Base-by-base conservation (phyloP, 140 eudicot species). In the Bidens hawaiensis region DNA sequence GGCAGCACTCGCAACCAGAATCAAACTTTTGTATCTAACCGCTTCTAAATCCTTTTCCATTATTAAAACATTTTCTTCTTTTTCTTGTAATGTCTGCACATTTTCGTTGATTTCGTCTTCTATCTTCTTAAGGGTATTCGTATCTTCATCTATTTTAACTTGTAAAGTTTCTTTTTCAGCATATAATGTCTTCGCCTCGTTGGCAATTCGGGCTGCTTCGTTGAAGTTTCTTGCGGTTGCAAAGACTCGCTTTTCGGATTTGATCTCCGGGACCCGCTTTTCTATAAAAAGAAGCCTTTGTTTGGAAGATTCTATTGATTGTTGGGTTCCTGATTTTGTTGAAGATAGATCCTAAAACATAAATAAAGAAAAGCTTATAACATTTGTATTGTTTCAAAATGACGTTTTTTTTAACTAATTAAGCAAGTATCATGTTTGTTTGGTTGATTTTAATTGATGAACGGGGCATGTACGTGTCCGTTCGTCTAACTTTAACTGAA, bases 191-290 rank as follows among this genome's bases (percentile, higher is more conserved):
- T 87, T 87, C 6, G 82, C 80, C 65, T 87, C 96, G 12, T 86
- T 69, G 34, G 96, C 86, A 53, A 87, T 69, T 1, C 94, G 82
- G 27, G 94, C 96, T 43, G 96, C 96, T 69, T 87, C 96, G 60
- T 81, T 87, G 28, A 87, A 87, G 67, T 87, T 87, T 79, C 96
- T 84, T 59, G 88, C 84, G 34, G 87, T 69, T 19, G 96, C 94
- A n/a, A 93, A 91, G 18, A 84, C 89, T 65, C 71, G 77, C 79
- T 87, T 87, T 70, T 87, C 96, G 14, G 87, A 83, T 72, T 87
- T 94, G 56, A 87, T 73, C 65, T 87, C 96, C 12, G 96, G 96
- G 46, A 76, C 74, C 38, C 96, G 75, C 55, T 84, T 87, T 34
- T 87, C 89, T 64, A 84, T 84, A 74, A 84, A 87, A 17, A 84